These are phyloP conservation scores for Linderniella brevidens DNA, from an alignment of 257 asterid species.

Conservation along the genomic window DNA sequence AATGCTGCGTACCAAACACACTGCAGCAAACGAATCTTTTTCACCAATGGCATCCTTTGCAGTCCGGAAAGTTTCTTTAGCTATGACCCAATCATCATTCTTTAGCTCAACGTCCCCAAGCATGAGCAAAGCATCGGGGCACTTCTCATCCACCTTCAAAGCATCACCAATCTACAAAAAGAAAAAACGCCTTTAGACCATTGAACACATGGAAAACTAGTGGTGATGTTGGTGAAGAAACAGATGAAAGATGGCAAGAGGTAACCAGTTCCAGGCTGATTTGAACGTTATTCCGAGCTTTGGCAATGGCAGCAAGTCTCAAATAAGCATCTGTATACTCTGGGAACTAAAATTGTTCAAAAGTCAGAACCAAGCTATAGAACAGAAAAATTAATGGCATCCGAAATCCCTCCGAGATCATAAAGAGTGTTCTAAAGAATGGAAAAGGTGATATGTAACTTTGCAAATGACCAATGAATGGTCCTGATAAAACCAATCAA, in stretches of 20 bases:
- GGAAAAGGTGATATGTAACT: too few species aligned
- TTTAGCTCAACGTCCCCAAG: conserved; percentile 97
- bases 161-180: conserved; percentile 66
- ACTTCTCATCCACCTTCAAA: conserved; percentile 77
- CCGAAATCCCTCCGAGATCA: too few species aligned
- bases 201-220: conserved; percentile 3
- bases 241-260: conserved; percentile 8
- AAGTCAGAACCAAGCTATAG: background rate
- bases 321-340: conserved; percentile 80
- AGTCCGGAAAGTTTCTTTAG: conserved; percentile 80
- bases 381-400: background rate
- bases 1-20: conserved; percentile 61
- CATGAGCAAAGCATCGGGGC: conserved; percentile 83
- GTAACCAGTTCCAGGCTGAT: conserved; percentile 80
- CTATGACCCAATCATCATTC: conserved; percentile 99
- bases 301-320: conserved; percentile 94
- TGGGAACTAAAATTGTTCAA: conserved; percentile 48
- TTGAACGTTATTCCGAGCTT: conserved; percentile 73
- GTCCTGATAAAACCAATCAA: too few species aligned
- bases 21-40: conserved; percentile 86
- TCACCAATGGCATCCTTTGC: conserved; percentile 70
- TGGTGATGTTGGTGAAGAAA: conserved; percentile 6
- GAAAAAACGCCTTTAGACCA: conserved; percentile 7
- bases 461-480: too few species aligned
- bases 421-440: too few species aligned